These are phyloP conservation scores for Leptodermis oblonga DNA, from an alignment of 257 asterid species.

Conservation along the genomic window DNA sequence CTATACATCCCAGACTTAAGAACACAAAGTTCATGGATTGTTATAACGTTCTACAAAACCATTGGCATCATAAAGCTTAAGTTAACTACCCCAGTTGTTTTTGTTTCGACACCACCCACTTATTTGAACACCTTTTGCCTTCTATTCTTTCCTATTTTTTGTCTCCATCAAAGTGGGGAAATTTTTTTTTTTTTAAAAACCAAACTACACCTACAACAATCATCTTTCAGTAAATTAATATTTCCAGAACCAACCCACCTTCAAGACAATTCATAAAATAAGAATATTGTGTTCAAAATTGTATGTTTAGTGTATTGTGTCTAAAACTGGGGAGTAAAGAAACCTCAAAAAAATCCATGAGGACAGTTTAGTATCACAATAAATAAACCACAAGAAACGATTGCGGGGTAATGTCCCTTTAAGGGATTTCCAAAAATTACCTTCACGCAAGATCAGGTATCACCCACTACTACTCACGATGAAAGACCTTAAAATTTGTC, in stretches of 20 bases:
- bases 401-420: neutral
- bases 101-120: neutral
- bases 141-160: neutral
- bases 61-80: neutral
- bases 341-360: neutral
- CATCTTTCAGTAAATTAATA: neutral
- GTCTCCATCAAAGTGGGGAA: neutral
- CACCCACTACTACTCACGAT: too few species aligned
- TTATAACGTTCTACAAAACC: neutral
- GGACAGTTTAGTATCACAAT: neutral
- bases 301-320: too few species aligned
- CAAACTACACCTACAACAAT: neutral
- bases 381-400: neutral
- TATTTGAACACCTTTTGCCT: neutral
- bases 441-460: too few species aligned
- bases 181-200: too few species aligned
- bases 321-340: neutral
- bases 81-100: neutral
- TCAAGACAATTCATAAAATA: neutral
- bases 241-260: neutral
- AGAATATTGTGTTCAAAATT: neutral
- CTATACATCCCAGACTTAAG: neutral
- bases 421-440: neutral
- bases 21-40: neutral
- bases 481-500: too few species aligned